Evolutionary conservation across 345 rosid species (phyloP), one percentile per base, ranked within the genome.

Genomic region (Salix arbutifolia): DNA sequence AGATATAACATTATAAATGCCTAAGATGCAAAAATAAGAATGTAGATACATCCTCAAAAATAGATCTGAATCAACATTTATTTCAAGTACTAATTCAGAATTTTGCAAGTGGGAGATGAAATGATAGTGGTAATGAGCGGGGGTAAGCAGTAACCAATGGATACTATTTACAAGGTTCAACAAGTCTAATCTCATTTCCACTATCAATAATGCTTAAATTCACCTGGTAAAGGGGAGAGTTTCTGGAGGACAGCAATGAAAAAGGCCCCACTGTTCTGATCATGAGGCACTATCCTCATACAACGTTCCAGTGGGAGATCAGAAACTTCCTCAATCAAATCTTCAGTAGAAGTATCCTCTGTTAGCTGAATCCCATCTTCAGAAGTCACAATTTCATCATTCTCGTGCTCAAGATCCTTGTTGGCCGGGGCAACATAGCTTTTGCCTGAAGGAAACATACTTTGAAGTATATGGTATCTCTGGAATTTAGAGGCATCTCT

Each of bases 241-340:
- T 96, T 96, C 72, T 87, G 88, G 71, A 93, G 84, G 65, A 94
- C 94, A 44, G 97, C 98, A 72, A 96, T 85, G 83, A 96, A 96
- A 82, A 96, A 96, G 61, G 97, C 95, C 74, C 97, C 99, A 12
- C 90, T 85, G 84, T 93, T 96, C 85, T 96, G 99, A 90, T 96
- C 97, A 84, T 92, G 97, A 82, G 99, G 97, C 69, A 91, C 73
- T 83, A 96, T 89, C 87, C 98, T 93, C 88, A 92, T 79, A 91
- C 99, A 96, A 30, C 84, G 86, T 74, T 92, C 95, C 64, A 96
- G 88, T 16, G 95, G 95, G 62, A 92, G 93, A 85, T 84, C 87
- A 74, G 87, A 92, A 76, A 87, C 84, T 83, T 92, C 96, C 79
- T 81, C 90, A 37, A 79, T 87, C 74, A 77, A 76, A 48, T 83